These are phyloP conservation scores for Paraphysoderma sedebokerense DNA, from an alignment of 371 early-diverging fungal genomes.

Conservation along the genomic window DNA sequence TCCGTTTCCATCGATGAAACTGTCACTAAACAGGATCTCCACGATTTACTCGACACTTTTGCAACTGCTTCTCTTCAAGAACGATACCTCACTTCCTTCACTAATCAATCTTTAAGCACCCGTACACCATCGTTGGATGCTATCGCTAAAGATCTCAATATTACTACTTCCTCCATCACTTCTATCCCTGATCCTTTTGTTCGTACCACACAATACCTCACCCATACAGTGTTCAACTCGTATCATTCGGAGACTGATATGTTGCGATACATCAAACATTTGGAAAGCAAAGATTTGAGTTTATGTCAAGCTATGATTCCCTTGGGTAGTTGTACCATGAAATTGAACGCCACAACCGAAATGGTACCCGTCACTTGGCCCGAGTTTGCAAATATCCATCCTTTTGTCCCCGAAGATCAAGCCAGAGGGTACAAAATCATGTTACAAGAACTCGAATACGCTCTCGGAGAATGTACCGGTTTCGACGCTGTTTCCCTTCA, in stretches of 20 bases:
- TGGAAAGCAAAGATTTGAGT: slow-evolving; percentile 89
- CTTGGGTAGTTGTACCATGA: slow-evolving; percentile 96
- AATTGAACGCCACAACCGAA: slow-evolving; percentile 92
- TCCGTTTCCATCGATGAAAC: slow-evolving; percentile 85
- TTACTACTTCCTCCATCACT: slow-evolving; percentile 8
- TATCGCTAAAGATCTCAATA: slow-evolving; percentile 19
- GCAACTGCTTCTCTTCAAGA: slow-evolving; percentile 22
- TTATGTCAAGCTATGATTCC: slow-evolving; percentile 95
- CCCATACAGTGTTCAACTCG: slow-evolving; percentile 80
- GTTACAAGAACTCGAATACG: slow-evolving; percentile 26
- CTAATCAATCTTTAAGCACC: slow-evolving; percentile 8
- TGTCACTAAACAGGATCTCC: slow-evolving; percentile 58
- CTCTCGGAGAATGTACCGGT: slow-evolving; percentile 80
- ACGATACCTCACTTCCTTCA: slow-evolving; percentile 7
- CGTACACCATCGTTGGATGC: slow-evolving; percentile 10
- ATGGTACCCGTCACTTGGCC: slow-evolving; percentile 97
- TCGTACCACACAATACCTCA: slow-evolving; percentile 56
- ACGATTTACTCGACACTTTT: slow-evolving; percentile 53
- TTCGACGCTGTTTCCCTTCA: slow-evolving; percentile 82
- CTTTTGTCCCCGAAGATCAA: slow-evolving; percentile 85
- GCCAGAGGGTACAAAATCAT: slow-evolving; percentile 74
- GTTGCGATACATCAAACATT: slow-evolving; percentile 81
- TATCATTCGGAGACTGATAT: slow-evolving; percentile 98
- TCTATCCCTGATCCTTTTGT: slow-evolving; percentile 42
- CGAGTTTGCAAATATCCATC: slow-evolving; percentile 85